phyloP scores from a whole-genome alignment of 2,329 filamentous ascomycete genomes.

The Stenocarpella maydis region DNA sequence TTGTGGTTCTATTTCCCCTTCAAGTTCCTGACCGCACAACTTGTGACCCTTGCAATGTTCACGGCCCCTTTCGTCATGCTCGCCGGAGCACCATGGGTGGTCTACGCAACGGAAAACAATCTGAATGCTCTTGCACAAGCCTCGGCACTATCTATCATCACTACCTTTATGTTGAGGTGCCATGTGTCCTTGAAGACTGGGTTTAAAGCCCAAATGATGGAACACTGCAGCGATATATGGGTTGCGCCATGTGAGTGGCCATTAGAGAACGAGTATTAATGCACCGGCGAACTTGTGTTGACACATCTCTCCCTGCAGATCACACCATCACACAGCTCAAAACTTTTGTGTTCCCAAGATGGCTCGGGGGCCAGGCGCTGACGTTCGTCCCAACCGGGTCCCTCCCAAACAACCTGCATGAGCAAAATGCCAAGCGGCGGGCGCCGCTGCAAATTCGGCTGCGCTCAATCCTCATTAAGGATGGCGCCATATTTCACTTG shows the following conservation, averaged over 20 bases:
- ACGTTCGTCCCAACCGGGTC: constrained; percentile 70
- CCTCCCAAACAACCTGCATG: constrained; percentile 57
- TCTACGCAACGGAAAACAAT: neutral
- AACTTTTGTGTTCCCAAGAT: constrained; percentile 64
- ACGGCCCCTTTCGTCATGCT: constrained; percentile 1
- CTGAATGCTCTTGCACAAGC: neutral
- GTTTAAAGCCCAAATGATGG: constrained; percentile 3
- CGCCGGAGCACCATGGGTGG: constrained; percentile 1
- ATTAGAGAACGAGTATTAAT: neutral
- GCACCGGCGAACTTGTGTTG: neutral
- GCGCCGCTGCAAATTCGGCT: constrained; percentile 63
- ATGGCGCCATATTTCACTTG: constrained; percentile 64
- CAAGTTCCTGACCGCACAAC: neutral
- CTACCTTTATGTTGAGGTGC: neutral
- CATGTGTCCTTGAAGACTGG: constrained; percentile 13
- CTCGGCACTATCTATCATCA: neutral
- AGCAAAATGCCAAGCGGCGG: constrained; percentile 61
- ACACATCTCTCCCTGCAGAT: neutral
- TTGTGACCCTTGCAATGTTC: neutral
- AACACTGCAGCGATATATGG: constrained; percentile 19
- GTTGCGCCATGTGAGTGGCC: constrained; percentile 5
- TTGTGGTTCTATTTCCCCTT: constrained; percentile 29
- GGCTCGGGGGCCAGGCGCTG: constrained; percentile 66
- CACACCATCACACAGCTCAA: constrained; percentile 1
- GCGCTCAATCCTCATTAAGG: constrained; percentile 58